Base-by-base conservation (phyloP, 2,329 filamentous ascomycete species). In the Xylariomycetidae sp. region DNA sequence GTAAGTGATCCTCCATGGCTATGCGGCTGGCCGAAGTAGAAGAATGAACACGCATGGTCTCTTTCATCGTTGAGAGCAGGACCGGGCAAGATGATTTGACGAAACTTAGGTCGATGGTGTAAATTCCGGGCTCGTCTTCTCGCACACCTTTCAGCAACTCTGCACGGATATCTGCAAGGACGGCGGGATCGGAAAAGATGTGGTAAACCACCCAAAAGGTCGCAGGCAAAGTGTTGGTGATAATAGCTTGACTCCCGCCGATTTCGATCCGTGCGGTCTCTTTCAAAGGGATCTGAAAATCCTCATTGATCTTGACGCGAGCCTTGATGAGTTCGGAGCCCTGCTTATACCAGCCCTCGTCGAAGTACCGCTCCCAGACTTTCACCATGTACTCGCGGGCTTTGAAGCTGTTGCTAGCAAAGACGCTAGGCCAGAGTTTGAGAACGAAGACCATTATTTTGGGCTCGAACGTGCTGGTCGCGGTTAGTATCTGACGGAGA, bases 121-220 rank as follows among this genome's bases (percentile, higher is more conserved):
- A 13, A 10, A 33, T 17, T 5, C 13, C 26, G 11, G 18, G 26
- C 10, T 22, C 33, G 6, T 36, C 35, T 16, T 34, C 31, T 4
- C 16, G 34, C 1, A 46, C 33, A 5, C 15, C 34, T n/a, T 30
- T 15, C 1, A 11, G 16, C 3, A 47, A 5, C 23, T 45, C 46
- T 5, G 14, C 2, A 4, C 34, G 23, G 11, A 28, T 8, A 2
- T 50, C 49, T 3, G 29, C 19, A 2, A 64, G 43, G 0, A 60
- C 40, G 0, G 25, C 20, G 0, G 56, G 51, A 16, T 42, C 33
- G 2, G 44, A 41, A n/a, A 46, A 43, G 8, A 46, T 31, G 7
- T 43, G 41, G n/a, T 40, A 45, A 4, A 28, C 12, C 9, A 46
- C 15, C 41, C 41, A 48, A 16, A 48, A 48, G 3, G 44, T 33